Conservation (phyloP, 2,329 filamentous ascomycete species). For the Zalaria sp. region DNA sequence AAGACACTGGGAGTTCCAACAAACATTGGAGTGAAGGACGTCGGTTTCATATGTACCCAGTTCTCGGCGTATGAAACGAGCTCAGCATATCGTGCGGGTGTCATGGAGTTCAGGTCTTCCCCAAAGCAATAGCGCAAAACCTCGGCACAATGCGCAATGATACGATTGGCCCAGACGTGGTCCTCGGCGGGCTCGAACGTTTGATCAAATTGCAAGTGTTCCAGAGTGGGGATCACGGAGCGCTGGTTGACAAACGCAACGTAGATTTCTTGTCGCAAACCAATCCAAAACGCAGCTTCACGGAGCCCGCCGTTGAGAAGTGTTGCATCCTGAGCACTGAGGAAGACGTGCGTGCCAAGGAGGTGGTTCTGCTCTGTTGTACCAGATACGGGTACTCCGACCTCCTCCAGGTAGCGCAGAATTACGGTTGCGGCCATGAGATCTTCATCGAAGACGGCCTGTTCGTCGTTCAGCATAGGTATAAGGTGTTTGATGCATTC, state of each 20-base stretch:
- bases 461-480: slow-evolving; percentile 28
- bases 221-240: slow-evolving; percentile 37
- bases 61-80: not conserved
- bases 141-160: slow-evolving; percentile 48
- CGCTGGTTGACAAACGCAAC: slow-evolving; percentile 29
- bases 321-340: slow-evolving; percentile 17
- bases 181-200: slow-evolving; percentile 35
- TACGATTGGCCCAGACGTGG: slow-evolving; percentile 45
- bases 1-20: not conserved
- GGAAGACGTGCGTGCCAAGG: slow-evolving; percentile 20
- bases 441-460: slow-evolving; percentile 33
- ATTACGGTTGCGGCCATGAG: slow-evolving; percentile 43
- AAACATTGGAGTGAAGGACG: not conserved
- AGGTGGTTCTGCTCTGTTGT: slow-evolving; percentile 13
- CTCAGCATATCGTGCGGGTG: not conserved
- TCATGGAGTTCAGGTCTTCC: slow-evolving; percentile 18
- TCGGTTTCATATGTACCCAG: slow-evolving; percentile 22
- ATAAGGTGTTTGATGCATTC: slow-evolving; percentile 38
- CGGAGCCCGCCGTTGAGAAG: slow-evolving; percentile 23
- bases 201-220: slow-evolving; percentile 37
- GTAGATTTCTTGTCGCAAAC: slow-evolving; percentile 46
- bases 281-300: slow-evolving; percentile 41
- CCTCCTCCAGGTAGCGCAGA: slow-evolving; percentile 42
- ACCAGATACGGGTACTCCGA: slow-evolving; percentile 25
- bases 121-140: slow-evolving; percentile 50